Conservation (phyloP, 2,329 filamentous ascomycete species). For the Ceratocystis smalleyi region DNA sequence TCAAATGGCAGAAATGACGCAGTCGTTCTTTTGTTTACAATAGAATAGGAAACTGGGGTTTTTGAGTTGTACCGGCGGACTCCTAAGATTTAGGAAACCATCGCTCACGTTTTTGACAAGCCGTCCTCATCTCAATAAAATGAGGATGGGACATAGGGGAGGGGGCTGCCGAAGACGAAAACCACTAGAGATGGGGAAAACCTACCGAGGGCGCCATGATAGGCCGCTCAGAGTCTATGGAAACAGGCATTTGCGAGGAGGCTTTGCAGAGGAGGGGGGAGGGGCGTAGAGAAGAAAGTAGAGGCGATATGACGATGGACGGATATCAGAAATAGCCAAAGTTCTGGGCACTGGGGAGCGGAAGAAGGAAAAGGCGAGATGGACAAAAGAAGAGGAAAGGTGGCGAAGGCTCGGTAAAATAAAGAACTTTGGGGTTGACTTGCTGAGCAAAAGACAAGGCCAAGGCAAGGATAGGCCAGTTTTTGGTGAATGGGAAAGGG, state of each 20-base stretch:
- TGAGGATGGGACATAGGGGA: not conserved
- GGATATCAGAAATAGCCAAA: not conserved
- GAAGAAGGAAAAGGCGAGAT: conserved; percentile 1
- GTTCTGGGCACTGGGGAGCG: not conserved
- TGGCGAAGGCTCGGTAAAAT: not conserved
- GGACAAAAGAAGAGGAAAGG: conserved; percentile 8
- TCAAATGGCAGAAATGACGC: conserved; percentile 7
- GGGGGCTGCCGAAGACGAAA: conserved; percentile 1
- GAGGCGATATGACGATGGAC: not conserved
- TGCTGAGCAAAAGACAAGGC: not conserved
- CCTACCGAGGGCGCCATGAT: conserved; percentile 49
- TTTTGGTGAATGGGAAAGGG: not conserved
- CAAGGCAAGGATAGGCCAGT: conserved; percentile 1
- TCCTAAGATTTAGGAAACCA: too few species aligned
- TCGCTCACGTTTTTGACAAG: too few species aligned
- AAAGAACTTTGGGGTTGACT: not conserved
- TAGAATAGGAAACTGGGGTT: too few species aligned
- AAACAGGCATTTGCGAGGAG: conserved; percentile 34
- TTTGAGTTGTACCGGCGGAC: too few species aligned
- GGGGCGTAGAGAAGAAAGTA: not conserved
- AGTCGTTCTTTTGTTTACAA: not conserved
- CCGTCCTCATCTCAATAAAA: not conserved
- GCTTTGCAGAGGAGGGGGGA: not conserved
- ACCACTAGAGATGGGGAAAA: conserved; percentile 20
- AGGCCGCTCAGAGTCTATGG: conserved; percentile 44